Percentiles rank a stretch among this genome's conserved stretches.
phyloP scores from a whole-genome alignment of 1,139 yeast species.

The Candida labiduridarum region DNA sequence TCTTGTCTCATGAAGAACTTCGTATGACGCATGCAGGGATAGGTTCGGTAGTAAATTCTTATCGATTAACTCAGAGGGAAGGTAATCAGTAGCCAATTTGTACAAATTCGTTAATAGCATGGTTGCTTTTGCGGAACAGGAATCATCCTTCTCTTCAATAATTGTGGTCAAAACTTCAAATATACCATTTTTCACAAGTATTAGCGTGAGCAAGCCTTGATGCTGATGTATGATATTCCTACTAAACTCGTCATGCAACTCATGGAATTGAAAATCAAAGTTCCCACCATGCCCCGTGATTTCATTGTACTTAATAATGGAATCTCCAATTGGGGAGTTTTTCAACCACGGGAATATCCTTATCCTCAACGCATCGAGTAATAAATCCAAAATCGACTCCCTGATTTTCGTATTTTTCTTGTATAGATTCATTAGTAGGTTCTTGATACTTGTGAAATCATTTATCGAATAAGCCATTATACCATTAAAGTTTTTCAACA shows the following conservation, averaged over 20 bases:
- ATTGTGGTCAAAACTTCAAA: conserved; percentile 50
- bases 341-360: conserved; percentile 61
- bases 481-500: conserved; percentile 80
- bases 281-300: background rate
- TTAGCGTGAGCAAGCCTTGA: conserved; percentile 57
- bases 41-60: conserved; percentile 19
- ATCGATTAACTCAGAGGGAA: conserved; percentile 44
- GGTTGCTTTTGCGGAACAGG: conserved; percentile 56
- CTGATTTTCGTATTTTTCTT: conserved; percentile 60
- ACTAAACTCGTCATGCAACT: conserved; percentile 17
- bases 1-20: conserved; percentile 26
- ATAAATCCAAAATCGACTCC: conserved; percentile 67
- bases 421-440: conserved; percentile 62
- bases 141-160: conserved; percentile 47
- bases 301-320: conserved; percentile 20
- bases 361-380: conserved; percentile 68
- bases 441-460: conserved; percentile 57
- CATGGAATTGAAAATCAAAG: conserved; percentile 12
- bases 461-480: conserved; percentile 64
- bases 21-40: conserved; percentile 16
- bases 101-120: conserved; percentile 64
- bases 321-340: conserved; percentile 37
- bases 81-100: conserved; percentile 53
- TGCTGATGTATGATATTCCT: conserved; percentile 53
- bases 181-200: conserved; percentile 60